Conservation (phyloP, 805 yeast genomes). For the Tetrapisispora pingtungensis region DNA sequence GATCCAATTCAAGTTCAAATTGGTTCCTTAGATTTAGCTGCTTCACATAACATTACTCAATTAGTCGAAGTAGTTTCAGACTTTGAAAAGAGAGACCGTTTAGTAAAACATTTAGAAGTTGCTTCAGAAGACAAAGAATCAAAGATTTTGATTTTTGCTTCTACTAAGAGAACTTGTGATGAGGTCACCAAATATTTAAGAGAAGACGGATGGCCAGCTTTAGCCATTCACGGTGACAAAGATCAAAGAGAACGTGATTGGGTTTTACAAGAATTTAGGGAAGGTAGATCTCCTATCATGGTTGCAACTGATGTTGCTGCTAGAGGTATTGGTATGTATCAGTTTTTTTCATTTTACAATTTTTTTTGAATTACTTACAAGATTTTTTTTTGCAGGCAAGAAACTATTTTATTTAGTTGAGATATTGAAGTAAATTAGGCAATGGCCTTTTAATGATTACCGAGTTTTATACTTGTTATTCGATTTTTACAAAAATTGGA, state of each 20-base stretch:
- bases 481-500: too few relatives aligned
- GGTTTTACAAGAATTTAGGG: slow-evolving; percentile 88
- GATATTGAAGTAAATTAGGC: too few relatives aligned
- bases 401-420: not conserved
- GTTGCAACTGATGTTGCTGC: slow-evolving; percentile 99
- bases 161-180: slow-evolving; percentile 98
- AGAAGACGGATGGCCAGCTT: slow-evolving; percentile 97
- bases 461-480: too few relatives aligned
- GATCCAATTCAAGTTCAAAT: slow-evolving; percentile 95
- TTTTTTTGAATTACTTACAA: slow-evolving; percentile 6
- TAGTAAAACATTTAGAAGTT: slow-evolving; percentile 69
- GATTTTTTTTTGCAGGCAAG: not conserved
- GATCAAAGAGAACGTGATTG: slow-evolving; percentile 97
- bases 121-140: slow-evolving; percentile 64
- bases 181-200: slow-evolving; percentile 85
- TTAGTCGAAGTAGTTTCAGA: slow-evolving; percentile 83
- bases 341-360: slow-evolving; percentile 9
- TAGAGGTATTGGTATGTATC: slow-evolving; percentile 95
- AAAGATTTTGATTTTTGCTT: slow-evolving; percentile 80
- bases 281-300: slow-evolving; percentile 92
- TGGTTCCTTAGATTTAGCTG: slow-evolving; percentile 92
- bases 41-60: slow-evolving; percentile 94
- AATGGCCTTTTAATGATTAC: too few relatives aligned
- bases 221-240: slow-evolving; percentile 98
- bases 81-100: slow-evolving; percentile 89